A percentile compares a stretch with the other conserved stretches of the same genome.
Evolutionary conservation across 441 rosid genomes (phyloP).

Genomic region (Populus hybrid): DNA sequence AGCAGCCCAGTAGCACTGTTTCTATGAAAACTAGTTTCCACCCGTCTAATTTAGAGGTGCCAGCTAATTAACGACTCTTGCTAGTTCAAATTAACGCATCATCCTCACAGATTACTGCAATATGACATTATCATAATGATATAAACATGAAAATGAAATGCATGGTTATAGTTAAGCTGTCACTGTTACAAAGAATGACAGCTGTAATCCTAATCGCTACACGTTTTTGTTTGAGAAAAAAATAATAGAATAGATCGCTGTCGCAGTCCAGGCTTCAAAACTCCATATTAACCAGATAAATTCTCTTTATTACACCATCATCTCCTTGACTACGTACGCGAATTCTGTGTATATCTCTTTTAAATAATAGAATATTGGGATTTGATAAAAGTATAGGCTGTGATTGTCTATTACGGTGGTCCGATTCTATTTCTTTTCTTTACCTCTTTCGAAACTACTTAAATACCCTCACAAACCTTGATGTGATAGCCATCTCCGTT

Average conservation of each 20-base stretch:
- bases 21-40: neutral
- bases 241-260: too few relatives aligned
- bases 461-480: neutral
- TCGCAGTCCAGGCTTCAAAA: too few relatives aligned
- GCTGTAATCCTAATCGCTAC: slow-evolving; percentile 1
- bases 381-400: too few relatives aligned
- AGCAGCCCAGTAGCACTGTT: neutral
- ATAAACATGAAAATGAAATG: neutral
- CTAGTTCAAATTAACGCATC: neutral
- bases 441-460: too few relatives aligned
- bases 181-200: slow-evolving; percentile 37
- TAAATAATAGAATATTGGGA: too few relatives aligned
- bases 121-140: neutral
- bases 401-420: too few relatives aligned
- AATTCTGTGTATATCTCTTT: too few relatives aligned
- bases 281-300: too few relatives aligned
- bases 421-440: too few relatives aligned
- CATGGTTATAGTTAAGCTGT: slow-evolving; percentile 8
- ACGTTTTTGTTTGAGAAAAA: too few relatives aligned
- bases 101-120: neutral
- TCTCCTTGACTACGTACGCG: too few relatives aligned
- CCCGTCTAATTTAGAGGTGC: neutral
- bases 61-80: neutral
- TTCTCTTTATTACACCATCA: too few relatives aligned
- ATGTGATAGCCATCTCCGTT: slow-evolving; percentile 28